Percentiles rank a stretch among this genome's conserved stretches.
Evolutionary conservation across 2,329 filamentous ascomycete genomes (phyloP).

Genomic region (Elsinoe arachidis): DNA sequence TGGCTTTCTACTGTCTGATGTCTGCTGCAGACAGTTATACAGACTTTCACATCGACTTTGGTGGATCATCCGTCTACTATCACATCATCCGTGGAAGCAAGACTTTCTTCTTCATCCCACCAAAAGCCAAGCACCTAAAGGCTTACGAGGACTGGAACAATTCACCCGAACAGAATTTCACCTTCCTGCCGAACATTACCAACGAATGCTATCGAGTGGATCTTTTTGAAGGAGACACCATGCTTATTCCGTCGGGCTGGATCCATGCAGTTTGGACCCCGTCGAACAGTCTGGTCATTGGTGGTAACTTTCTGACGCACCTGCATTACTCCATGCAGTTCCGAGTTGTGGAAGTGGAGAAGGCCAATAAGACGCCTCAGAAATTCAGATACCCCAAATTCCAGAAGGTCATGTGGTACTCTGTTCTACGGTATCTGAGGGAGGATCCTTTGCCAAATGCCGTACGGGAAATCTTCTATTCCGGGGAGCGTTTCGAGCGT

Average conservation of each 20-base stretch:
- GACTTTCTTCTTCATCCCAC: conserved; percentile 63
- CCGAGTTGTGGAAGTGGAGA: conserved; percentile 57
- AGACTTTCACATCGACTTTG: conserved; percentile 65
- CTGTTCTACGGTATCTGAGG: conserved; percentile 54
- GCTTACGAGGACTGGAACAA: conserved; percentile 66
- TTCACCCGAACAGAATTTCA: conserved; percentile 56
- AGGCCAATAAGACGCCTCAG: conserved; percentile 55
- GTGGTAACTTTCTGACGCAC: conserved; percentile 60
- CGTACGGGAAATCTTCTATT: conserved; percentile 47
- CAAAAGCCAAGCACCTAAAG: conserved; percentile 58
- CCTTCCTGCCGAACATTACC: conserved; percentile 55
- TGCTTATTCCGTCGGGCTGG: conserved; percentile 64
- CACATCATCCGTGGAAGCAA: conserved; percentile 61
- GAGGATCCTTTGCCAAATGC: conserved; percentile 53
- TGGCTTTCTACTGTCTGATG: conserved; percentile 63
- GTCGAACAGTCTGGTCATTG: conserved; percentile 59
- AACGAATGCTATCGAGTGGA: conserved; percentile 61
- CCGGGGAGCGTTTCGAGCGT: conserved; percentile 49
- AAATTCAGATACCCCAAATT: conserved; percentile 62
- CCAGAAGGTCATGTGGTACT: conserved; percentile 62
- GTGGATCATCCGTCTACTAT: conserved; percentile 62
- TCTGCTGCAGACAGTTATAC: conserved; percentile 63
- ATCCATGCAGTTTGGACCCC: conserved; percentile 66
- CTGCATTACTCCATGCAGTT: conserved; percentile 60
- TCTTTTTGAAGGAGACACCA: conserved; percentile 57